Base-by-base conservation (phyloP, 2,329 filamentous ascomycete genomes). In the Sordariomycetes sp. region DNA sequence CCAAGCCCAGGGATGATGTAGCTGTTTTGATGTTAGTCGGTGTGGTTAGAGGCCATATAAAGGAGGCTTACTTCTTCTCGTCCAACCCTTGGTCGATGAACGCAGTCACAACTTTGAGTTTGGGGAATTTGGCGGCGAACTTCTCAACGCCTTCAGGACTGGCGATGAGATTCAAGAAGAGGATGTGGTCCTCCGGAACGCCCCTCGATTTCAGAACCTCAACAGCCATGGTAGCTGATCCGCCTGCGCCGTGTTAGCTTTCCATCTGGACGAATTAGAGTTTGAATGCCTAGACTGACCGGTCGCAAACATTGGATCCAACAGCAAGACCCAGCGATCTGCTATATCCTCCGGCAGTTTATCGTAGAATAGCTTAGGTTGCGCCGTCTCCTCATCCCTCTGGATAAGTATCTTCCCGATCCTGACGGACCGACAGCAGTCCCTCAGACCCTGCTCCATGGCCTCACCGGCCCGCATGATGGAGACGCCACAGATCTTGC, bases 241-340 rank as follows among this genome's bases (percentile, higher is more conserved):
- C 92, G 46, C 90, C 87, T 92, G n/a, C n/a, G n/a, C n/a, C n/a
- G n/a, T n/a, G n/a, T n/a, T n/a, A n/a, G n/a, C n/a, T n/a, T n/a
- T n/a, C n/a, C n/a, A n/a, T n/a, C n/a, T n/a, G n/a, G n/a, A n/a
- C n/a, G n/a, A n/a, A n/a, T n/a, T n/a, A n/a, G n/a, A n/a, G n/a
- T n/a, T n/a, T n/a, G n/a, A n/a, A n/a, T n/a, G n/a, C n/a, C n/a
- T n/a, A 21, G 19, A 31, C 68, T 50, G 61, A 88, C 86, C 88
- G 46, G 92, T 98, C 38, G 92, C 92, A 62, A 98, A 88, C 92
- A 98, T 98, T n/a, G 92, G 92, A 55, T 98, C 92, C 30, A 98
- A 64, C 29, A 98, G 68, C 39, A 98, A 66, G 23, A 95, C 90
- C 88, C 92, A 98, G 57, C 92, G 71, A 35, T 90, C 75, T 17